Conservation (phyloP, 306 rosid genomes). For the Mucuna pruriens region DNA sequence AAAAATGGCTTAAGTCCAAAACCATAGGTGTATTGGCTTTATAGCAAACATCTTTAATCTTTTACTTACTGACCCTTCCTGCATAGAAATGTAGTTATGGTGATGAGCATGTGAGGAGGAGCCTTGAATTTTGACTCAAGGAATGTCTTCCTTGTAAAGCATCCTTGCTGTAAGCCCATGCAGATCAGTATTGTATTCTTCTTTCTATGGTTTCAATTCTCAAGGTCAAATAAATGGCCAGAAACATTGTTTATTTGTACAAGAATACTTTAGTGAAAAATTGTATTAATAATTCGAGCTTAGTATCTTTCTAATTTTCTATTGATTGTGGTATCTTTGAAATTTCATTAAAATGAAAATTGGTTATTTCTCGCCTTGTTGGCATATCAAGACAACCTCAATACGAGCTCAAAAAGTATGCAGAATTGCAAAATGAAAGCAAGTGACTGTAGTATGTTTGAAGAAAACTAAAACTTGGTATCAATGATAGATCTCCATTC, state of each 20-base stretch:
- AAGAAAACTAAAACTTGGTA: neutral
- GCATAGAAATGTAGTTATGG: neutral
- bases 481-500: conserved; percentile 13
- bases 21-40: conserved; percentile 38
- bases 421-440: neutral
- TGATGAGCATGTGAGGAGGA: conserved; percentile 45
- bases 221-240: conserved; percentile 25
- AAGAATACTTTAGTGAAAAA: neutral
- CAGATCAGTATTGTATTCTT: neutral
- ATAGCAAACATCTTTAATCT: neutral
- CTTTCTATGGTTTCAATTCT: neutral
- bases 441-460: neutral
- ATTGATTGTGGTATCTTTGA: neutral
- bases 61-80: neutral
- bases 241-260: conserved; percentile 25
- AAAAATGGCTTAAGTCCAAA: conserved; percentile 38
- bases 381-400: neutral
- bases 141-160: conserved; percentile 48
- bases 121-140: conserved; percentile 44
- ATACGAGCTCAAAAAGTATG: neutral
- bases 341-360: neutral
- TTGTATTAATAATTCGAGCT: neutral
- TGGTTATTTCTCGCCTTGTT: neutral
- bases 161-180: conserved; percentile 17
- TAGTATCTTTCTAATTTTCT: neutral